phyloP scores from a whole-genome alignment of 495 filamentous ascomycete species.

The Entonaema liquescens region DNA sequence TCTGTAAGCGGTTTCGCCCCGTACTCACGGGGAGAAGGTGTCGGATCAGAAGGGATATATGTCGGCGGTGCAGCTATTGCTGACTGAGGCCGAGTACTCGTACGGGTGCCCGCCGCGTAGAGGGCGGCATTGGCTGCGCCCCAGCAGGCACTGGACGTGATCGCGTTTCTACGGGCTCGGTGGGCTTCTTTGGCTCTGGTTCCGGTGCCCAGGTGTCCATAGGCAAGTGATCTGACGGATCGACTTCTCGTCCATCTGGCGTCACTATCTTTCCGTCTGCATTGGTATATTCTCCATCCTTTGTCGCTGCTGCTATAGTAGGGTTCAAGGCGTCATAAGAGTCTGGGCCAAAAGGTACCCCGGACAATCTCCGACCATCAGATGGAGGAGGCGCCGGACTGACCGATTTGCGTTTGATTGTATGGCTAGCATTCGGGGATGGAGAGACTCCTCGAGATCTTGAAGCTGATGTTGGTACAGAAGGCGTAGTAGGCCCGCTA shows the following conservation, averaged over 20 bases:
- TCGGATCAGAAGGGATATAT: constrained; percentile 45
- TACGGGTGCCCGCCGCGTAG: constrained; percentile 41
- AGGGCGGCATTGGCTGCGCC: constrained; percentile 56
- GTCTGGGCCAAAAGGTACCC: constrained; percentile 87
- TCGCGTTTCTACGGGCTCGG: constrained; percentile 55
- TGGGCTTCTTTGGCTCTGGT: constrained; percentile 76
- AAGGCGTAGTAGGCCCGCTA: constrained; percentile 50
- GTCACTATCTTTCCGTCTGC: constrained; percentile 74
- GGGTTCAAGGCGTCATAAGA: constrained; percentile 83
- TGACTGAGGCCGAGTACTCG: constrained; percentile 37
- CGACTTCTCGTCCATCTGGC: constrained; percentile 84
- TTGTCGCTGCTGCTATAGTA: constrained; percentile 46
- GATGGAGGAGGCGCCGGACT: constrained; percentile 73
- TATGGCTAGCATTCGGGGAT: constrained; percentile 59
- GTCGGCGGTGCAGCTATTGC: constrained; percentile 23
- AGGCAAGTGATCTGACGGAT: constrained; percentile 92
- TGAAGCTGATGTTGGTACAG: constrained; percentile 45
- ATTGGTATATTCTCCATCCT: constrained; percentile 53
- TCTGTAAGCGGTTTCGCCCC: constrained; percentile 68
- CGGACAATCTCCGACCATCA: constrained; percentile 63
- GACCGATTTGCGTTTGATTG: constrained; percentile 76
- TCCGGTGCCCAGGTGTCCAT: constrained; percentile 93
- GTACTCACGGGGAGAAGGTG: constrained; percentile 38
- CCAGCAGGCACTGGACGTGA: constrained; percentile 54
- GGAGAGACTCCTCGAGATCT: constrained; percentile 66